Base-by-base conservation (phyloP, 305 asterid genomes). In the Galium porrigens region DNA sequence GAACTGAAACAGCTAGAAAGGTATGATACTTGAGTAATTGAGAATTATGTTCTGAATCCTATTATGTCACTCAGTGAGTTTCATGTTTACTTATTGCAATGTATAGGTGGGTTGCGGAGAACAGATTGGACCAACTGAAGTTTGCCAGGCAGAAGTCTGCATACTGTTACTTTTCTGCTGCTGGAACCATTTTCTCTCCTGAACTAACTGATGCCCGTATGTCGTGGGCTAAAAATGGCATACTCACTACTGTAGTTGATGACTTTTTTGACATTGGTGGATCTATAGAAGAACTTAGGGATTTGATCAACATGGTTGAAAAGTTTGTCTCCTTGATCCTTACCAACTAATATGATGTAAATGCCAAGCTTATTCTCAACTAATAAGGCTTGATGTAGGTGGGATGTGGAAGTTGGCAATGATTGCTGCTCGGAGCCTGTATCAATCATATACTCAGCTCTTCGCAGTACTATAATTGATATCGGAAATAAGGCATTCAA, bases 231-330 rank as follows among this genome's bases (percentile, higher is more conserved):
- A 85, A 86, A 78, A 84, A 82, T 65, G 84, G 83, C 37, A 76
- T 88, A 29, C 83, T 91, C 36, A 83, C 95, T 34, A 85, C 96
- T 25, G 94, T 91, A 71, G 85, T 91, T 0, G 96, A 91, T 69
- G 98, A 91, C 80, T 86, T 91, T 68, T 91, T 89, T 55, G 98
- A 91, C 51, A 73, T 81, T 53, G 96, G 92, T 62, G 96, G 95
- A 66, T 91, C 98, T 44, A 37, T 78, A 11, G 90, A 86, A 64
- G 98, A 88, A 77, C 68, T 89, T 33, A 75, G 76, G 64, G 74
- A 84, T 70, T 80, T 91, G 61, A 81, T 89, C 76, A 80, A 75
- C 69, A 73, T 88, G 74, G 74, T 89, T 70, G 76, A 85, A 79
- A 71, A 33, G 96, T 86, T 79, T 10, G 73, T 34, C 63, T 58